Conservation (phyloP, 2,329 filamentous ascomycete species). For the Didymosphaeria variabile region DNA sequence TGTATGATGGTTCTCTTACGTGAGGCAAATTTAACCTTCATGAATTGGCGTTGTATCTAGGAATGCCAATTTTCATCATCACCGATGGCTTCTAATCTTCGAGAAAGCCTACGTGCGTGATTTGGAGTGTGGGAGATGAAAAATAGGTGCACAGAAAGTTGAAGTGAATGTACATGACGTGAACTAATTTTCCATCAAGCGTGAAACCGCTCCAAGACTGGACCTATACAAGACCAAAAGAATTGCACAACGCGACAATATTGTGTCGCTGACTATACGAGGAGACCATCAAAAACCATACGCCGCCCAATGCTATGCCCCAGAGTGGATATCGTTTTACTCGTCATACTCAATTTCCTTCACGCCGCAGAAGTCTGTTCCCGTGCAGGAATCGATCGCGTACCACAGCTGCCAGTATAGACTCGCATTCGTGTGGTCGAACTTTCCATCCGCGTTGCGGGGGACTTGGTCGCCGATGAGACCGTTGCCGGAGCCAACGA, state of each 20-base stretch:
- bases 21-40: slow-evolving; percentile 8
- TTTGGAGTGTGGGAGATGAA: background rate
- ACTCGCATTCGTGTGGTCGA: slow-evolving; percentile 75
- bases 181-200: background rate
- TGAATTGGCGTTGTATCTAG: slow-evolving; percentile 9
- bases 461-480: slow-evolving; percentile 82
- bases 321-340: slow-evolving; percentile 19
- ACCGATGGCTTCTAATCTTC: background rate
- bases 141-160: no score
- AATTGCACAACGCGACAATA: background rate
- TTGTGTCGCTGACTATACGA: background rate
- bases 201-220: background rate
- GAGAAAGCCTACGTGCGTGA: background rate
- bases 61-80: slow-evolving; percentile 9
- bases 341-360: slow-evolving; percentile 60
- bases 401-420: slow-evolving; percentile 70
- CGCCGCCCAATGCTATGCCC: slow-evolving; percentile 10
- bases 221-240: slow-evolving; percentile 4
- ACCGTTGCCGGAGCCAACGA: slow-evolving; percentile 57
- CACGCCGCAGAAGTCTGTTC: slow-evolving; percentile 69
- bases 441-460: slow-evolving; percentile 74
- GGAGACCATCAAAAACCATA: background rate
- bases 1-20: slow-evolving; percentile 13
- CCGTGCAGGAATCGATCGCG: slow-evolving; percentile 63
- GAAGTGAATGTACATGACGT: background rate